A percentile compares a stretch with the other conserved stretches of the same genome.
phyloP scores from a whole-genome alignment of 2,329 filamentous ascomycete species.

The Fusarium fujikuroi region DNA sequence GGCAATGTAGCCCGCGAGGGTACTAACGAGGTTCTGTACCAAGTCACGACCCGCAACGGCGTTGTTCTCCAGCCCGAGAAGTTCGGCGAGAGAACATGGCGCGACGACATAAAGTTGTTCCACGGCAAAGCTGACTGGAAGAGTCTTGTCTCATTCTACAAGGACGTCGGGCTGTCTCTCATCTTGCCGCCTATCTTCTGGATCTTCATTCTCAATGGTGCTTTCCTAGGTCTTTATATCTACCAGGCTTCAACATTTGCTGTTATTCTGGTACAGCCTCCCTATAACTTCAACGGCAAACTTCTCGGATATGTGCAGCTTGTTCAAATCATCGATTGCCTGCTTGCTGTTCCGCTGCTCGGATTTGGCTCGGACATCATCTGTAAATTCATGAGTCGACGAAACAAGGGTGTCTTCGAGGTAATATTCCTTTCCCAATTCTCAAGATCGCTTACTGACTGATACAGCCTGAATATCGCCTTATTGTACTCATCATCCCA shows the following conservation, averaged over 20 bases:
- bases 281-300: background rate
- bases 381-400: conserved; percentile 11
- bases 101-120: background rate
- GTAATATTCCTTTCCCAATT: rapidly evolving
- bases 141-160: background rate
- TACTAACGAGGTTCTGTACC: background rate
- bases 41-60: conserved; percentile 13
- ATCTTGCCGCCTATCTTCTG: background rate
- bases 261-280: background rate
- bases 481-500: background rate
- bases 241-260: conserved; percentile 12
- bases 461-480: background rate
- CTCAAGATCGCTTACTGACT: background rate
- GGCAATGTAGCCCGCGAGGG: background rate
- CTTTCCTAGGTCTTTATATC: conserved; percentile 13
- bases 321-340: background rate
- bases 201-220: conserved; percentile 15
- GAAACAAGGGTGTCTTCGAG: background rate
- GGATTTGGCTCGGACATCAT: background rate
- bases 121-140: background rate
- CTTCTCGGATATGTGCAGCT: conserved; percentile 8
- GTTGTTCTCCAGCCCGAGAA: background rate
- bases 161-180: background rate
- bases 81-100: conserved; percentile 4
- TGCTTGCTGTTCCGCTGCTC: background rate